Evolutionary conservation across 1,284 basidiomycete genomes (phyloP).

Genomic region (Heterobasidion irregulare): DNA sequence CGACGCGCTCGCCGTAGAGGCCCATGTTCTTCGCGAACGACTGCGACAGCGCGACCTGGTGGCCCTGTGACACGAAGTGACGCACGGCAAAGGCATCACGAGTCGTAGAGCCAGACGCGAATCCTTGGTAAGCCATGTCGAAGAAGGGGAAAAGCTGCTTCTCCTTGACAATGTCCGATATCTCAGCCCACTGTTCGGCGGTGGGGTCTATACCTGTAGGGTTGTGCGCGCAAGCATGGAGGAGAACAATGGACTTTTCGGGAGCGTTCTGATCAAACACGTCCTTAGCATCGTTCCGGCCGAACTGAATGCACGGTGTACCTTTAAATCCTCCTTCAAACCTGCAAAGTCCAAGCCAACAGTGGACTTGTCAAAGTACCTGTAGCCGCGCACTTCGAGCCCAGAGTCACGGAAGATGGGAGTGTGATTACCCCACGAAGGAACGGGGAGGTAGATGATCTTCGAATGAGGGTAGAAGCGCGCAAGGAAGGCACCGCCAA

Average conservation of each 20-base stretch:
- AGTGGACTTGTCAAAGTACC: constrained; percentile 93
- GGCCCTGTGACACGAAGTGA: constrained; percentile 86
- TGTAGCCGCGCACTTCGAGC: constrained; percentile 87
- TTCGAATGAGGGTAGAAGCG: constrained; percentile 87
- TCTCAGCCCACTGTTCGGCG: constrained; percentile 86
- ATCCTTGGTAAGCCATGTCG: constrained; percentile 97
- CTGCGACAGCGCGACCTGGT: constrained; percentile 83
- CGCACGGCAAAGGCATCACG: constrained; percentile 93
- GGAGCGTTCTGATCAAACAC: constrained; percentile 52
- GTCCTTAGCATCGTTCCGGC: constrained; percentile 5
- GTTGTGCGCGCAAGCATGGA: constrained; percentile 96
- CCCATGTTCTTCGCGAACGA: constrained; percentile 99
- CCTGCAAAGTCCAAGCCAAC: constrained; percentile 92
- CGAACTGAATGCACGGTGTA: constrained; percentile 22
- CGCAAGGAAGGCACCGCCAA: constrained; percentile 91
- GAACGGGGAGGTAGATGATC: constrained; percentile 87
- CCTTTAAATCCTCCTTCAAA: constrained; percentile 81
- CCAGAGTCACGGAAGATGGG: constrained; percentile 86
- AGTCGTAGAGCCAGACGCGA: constrained; percentile 84
- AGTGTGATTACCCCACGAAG: constrained; percentile 98
- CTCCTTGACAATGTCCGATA: constrained; percentile 84
- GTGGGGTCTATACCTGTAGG: constrained; percentile 98
- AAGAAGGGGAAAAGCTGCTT: constrained; percentile 90
- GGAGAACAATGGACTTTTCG: constrained; percentile 72
- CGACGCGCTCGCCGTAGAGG: constrained; percentile 94